Percentiles rank a stretch among this genome's conserved stretches.
Conservation (phyloP, 2,329 filamentous ascomycete species). For the Botrytis medusae region DNA sequence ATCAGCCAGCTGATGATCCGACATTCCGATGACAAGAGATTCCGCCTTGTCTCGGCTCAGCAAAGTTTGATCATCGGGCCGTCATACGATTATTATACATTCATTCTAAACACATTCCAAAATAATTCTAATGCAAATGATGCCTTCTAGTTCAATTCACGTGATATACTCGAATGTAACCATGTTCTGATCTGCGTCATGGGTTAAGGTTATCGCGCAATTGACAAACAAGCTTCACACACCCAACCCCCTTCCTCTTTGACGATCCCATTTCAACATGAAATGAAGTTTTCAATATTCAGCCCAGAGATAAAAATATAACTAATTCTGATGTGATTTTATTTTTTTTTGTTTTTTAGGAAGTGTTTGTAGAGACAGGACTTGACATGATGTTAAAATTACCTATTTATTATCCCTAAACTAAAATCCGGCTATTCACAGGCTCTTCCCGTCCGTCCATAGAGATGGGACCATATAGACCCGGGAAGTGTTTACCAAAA, state of each 20-base stretch:
- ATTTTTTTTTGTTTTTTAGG: no score
- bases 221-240: background rate
- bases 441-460: background rate
- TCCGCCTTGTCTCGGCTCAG: conserved; percentile 5
- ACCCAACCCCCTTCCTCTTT: background rate
- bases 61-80: background rate
- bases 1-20: background rate
- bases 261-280: background rate
- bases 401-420: background rate
- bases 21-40: background rate
- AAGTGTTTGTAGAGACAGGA: background rate
- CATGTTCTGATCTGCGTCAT: conserved; percentile 7
- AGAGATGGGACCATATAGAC: background rate
- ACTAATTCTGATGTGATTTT: background rate
- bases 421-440: background rate
- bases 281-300: background rate
- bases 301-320: background rate
- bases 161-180: background rate
- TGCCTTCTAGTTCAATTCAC: background rate
- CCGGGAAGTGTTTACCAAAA: background rate
- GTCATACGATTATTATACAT: background rate
- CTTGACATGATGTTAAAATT: conserved; percentile 2
- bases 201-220: conserved; percentile 7
- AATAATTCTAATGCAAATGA: background rate
- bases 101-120: background rate